These are phyloP conservation scores for Phytopythium vexans DNA, from an alignment of 352 stramenopile species.

Conservation along the genomic window DNA sequence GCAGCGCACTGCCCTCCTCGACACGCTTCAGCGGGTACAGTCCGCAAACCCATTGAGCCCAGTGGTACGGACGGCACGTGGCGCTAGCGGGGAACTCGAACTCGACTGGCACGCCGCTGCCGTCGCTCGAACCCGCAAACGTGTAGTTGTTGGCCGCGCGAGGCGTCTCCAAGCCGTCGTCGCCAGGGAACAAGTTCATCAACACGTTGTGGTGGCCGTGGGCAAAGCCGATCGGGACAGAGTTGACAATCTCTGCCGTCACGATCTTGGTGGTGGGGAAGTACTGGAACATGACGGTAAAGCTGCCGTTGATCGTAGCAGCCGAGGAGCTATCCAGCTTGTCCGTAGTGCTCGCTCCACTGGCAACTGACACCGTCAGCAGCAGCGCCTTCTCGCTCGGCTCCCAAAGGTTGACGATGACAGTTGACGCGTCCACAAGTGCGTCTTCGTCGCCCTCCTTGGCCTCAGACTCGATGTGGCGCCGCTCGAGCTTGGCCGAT, in stretches of 20 bases:
- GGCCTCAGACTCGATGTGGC: too few relatives aligned
- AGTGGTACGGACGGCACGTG: slow-evolving; percentile 55
- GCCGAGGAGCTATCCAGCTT: slow-evolving; percentile 24
- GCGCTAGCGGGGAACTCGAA: slow-evolving; percentile 40
- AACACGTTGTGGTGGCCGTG: slow-evolving; percentile 25
- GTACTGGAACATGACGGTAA: slow-evolving; percentile 66
- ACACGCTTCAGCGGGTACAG: slow-evolving; percentile 45
- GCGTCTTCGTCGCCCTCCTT: slow-evolving; percentile 13
- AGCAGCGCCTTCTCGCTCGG: slow-evolving; percentile 49
- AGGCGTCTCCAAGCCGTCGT: slow-evolving; percentile 45
- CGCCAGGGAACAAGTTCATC: slow-evolving; percentile 62
- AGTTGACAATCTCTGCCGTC: slow-evolving; percentile 47
- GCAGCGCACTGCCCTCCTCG: background rate
- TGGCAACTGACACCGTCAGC: slow-evolving; percentile 39
- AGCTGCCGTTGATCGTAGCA: slow-evolving; percentile 20
- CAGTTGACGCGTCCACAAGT: slow-evolving; percentile 5
- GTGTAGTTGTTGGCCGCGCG: slow-evolving; percentile 45
- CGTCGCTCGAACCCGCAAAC: slow-evolving; percentile 18
- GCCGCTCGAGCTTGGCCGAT: too few relatives aligned
- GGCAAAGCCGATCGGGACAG: slow-evolving; percentile 14
- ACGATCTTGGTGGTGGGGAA: slow-evolving; percentile 49
- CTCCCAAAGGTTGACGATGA: slow-evolving; percentile 42
- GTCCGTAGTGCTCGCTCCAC: slow-evolving; percentile 2
- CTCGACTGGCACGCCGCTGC: slow-evolving; percentile 20
- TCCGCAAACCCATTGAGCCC: slow-evolving; percentile 75